Evolutionary conservation across 2,329 filamentous ascomycete genomes (phyloP).

Genomic region (Xylariomycetidae sp.): DNA sequence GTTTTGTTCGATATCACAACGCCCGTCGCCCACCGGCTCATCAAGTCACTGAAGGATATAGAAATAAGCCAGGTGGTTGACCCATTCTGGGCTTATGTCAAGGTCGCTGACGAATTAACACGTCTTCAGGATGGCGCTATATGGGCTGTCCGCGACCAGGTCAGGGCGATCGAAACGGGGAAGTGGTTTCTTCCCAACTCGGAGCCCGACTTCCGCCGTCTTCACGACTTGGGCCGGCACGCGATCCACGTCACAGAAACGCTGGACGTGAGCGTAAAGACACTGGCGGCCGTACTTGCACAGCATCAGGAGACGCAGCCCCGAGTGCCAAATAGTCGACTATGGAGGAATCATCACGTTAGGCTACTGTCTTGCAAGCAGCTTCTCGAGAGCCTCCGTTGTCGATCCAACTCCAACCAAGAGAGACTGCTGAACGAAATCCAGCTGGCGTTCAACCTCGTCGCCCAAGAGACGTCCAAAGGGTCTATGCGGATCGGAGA

Average conservation of each 20-base stretch:
- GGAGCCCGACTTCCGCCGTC: slow-evolving; percentile 26
- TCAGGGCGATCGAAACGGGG: slow-evolving; percentile 29
- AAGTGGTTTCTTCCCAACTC: slow-evolving; percentile 11
- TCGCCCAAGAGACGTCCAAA: slow-evolving; percentile 36
- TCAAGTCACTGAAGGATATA: slow-evolving; percentile 2
- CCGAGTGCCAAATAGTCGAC: not conserved
- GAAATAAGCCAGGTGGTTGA: slow-evolving; percentile 11
- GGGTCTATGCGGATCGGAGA: slow-evolving; percentile 34
- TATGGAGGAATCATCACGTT: slow-evolving; percentile 20
- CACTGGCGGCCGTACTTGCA: slow-evolving; percentile 25
- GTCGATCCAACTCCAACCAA: slow-evolving; percentile 34
- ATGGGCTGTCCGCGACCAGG: slow-evolving; percentile 33
- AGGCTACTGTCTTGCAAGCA: slow-evolving; percentile 29
- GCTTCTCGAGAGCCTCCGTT: slow-evolving; percentile 29
- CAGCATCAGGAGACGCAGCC: slow-evolving; percentile 24
- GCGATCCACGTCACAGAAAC: slow-evolving; percentile 41
- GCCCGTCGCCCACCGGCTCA: slow-evolving; percentile 5
- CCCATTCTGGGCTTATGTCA: slow-evolving; percentile 34
- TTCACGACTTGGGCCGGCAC: slow-evolving; percentile 40
- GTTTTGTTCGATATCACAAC: slow-evolving; percentile 26
- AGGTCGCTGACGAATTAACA: slow-evolving; percentile 26
- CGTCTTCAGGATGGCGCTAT: slow-evolving; percentile 30
- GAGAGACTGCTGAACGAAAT: slow-evolving; percentile 51
- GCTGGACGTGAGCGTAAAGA: slow-evolving; percentile 29
- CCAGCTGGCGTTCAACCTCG: slow-evolving; percentile 43